These are phyloP conservation scores for Gyrodon lividus DNA, from an alignment of 768 basidiomycete genomes.

Conservation along the genomic window DNA sequence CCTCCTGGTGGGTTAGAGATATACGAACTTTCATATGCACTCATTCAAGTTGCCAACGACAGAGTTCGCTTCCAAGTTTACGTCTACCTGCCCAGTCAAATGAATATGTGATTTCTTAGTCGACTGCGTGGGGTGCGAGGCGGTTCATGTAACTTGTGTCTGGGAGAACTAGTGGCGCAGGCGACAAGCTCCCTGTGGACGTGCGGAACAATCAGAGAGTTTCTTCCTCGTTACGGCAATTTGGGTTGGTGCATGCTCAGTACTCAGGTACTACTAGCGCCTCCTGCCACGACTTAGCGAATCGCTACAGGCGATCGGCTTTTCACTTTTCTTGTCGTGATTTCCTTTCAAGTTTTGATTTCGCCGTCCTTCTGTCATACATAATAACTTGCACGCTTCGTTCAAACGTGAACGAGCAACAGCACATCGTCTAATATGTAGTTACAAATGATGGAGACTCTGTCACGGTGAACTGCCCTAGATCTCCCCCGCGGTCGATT, in stretches of 20 bases:
- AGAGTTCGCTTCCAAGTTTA: constrained; percentile 9
- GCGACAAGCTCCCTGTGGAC: constrained; percentile 8
- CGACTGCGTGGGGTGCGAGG: background rate
- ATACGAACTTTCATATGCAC: background rate
- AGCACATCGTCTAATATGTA: no score
- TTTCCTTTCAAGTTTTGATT: constrained; percentile 1
- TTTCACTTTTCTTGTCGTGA: constrained; percentile 4
- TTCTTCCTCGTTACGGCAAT: constrained; percentile 29
- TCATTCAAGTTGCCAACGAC: constrained; percentile 2
- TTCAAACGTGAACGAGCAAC: no score
- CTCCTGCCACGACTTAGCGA: constrained; percentile 16
- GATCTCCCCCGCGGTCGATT: constrained; percentile 5
- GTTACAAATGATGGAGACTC: no score
- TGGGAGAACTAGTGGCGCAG: constrained; percentile 7
- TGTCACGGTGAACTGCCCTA: constrained; percentile 2
- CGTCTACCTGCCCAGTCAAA: constrained; percentile 12
- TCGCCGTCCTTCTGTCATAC: constrained; percentile 8
- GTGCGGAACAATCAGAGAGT: constrained; percentile 18
- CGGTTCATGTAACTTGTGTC: background rate
- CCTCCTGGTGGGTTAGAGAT: background rate
- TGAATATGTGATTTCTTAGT: background rate
- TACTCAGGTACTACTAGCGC: constrained; percentile 28
- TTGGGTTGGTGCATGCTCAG: constrained; percentile 5
- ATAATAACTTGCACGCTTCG: constrained; percentile 6
- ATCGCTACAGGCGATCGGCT: constrained; percentile 24